These are phyloP conservation scores for Arctostaphylos glauca DNA, from an alignment of 148 eudicot species.

Conservation along the genomic window DNA sequence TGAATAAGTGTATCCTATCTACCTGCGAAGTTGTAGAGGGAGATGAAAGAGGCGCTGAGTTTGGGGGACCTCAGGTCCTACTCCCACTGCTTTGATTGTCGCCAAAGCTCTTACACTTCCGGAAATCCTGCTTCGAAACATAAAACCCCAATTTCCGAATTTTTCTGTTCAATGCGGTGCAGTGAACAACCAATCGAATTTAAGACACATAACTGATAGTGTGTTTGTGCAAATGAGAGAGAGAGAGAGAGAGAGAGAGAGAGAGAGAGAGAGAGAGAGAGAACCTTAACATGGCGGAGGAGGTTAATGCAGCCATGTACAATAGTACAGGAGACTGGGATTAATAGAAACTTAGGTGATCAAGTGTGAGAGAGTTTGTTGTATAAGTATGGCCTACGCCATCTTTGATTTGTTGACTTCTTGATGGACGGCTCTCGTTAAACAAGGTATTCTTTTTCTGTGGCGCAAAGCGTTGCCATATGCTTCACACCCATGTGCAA, in stretches of 20 bases:
- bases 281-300: conserved; percentile 14
- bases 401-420: background rate
- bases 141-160: background rate
- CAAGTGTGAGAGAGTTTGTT: background rate
- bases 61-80: background rate
- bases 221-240: background rate
- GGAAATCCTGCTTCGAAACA: conserved; percentile 18
- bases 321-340: background rate
- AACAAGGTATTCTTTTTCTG: background rate
- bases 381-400: background rate
- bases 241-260: too few relatives aligned
- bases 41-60: conserved; percentile 12
- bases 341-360: background rate
- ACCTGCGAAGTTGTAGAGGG: conserved; percentile 29
- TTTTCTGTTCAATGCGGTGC: background rate
- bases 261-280: background rate
- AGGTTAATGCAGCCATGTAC: conserved; percentile 12
- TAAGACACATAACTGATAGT: background rate
- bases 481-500: background rate
- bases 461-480: background rate
- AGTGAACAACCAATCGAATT: background rate
- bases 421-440: background rate
- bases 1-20: background rate
- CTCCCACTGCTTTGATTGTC: background rate
- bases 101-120: conserved; percentile 25